Evolutionary conservation across 2,329 filamentous ascomycete genomes (phyloP).

Genomic region (Neonectria punicea): DNA sequence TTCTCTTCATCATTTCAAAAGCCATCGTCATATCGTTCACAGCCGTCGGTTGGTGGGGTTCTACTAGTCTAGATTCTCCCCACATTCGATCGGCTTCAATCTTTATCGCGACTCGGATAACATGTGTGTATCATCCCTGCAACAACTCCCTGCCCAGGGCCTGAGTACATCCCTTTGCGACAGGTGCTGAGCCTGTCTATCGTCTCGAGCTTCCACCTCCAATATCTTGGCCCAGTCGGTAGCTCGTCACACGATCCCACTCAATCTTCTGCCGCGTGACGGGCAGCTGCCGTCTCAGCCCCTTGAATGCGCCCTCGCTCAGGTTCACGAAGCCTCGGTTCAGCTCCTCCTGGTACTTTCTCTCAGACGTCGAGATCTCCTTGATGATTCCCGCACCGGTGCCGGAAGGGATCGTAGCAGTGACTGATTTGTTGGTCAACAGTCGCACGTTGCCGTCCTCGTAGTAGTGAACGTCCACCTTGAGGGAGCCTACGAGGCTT

Average conservation of each 20-base stretch:
- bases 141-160: background rate
- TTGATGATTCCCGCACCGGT: slow-evolving; percentile 76
- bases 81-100: slow-evolving; percentile 18
- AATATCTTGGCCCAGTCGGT: slow-evolving; percentile 85
- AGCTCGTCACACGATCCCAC: slow-evolving; percentile 98
- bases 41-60: slow-evolving; percentile 11
- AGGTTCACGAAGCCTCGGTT: slow-evolving; percentile 89
- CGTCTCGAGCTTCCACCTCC: slow-evolving; percentile 69
- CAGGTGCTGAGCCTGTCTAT: slow-evolving; percentile 29
- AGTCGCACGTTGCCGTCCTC: slow-evolving; percentile 98
- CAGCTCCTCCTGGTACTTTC: slow-evolving; percentile 94
- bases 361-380: slow-evolving; percentile 83
- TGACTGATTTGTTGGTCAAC: slow-evolving; percentile 83
- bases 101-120: slow-evolving; percentile 17
- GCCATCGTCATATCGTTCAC: slow-evolving; percentile 13
- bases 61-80: background rate
- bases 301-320: slow-evolving; percentile 96
- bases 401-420: slow-evolving; percentile 67
- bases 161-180: background rate
- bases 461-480: slow-evolving; percentile 98
- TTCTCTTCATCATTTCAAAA: slow-evolving; percentile 20
- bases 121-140: background rate
- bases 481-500: slow-evolving; percentile 80
- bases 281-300: slow-evolving; percentile 88
- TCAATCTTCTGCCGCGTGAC: slow-evolving; percentile 99